phyloP scores from a whole-genome alignment of 306 rosid species.

The Medicago ruthenica region DNA sequence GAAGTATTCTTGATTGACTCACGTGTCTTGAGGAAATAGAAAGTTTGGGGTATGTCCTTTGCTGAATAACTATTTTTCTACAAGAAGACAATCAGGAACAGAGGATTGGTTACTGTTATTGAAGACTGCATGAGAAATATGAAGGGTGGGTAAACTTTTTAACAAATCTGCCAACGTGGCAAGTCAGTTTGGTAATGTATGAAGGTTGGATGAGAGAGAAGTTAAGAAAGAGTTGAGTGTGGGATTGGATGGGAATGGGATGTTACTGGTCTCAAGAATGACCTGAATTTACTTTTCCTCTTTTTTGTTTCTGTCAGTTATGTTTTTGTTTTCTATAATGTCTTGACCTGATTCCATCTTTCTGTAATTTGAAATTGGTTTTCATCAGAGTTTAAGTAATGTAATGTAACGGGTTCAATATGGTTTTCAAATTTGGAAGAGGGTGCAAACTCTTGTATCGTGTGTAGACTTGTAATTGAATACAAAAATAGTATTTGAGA shows the following conservation, averaged over 20 bases:
- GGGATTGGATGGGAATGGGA: constrained; percentile 1
- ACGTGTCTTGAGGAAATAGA: constrained; percentile 9
- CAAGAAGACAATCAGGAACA: not conserved
- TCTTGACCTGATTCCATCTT: not conserved
- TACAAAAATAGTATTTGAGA: not conserved
- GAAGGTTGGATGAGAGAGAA: constrained; percentile 19
- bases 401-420: not conserved
- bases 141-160: constrained; percentile 9
- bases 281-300: not conserved
- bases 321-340: not conserved
- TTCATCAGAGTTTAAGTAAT: not conserved
- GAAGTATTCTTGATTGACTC: not conserved
- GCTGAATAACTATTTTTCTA: not conserved
- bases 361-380: not conserved
- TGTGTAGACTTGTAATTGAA: not conserved
- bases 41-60: constrained; percentile 5
- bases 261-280: constrained; percentile 5
- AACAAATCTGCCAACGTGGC: not conserved
- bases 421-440: constrained; percentile 1
- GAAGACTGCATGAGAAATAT: constrained; percentile 15
- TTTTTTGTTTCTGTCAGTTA: not conserved
- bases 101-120: constrained; percentile 12
- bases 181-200: constrained; percentile 1
- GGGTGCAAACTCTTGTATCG: not conserved
- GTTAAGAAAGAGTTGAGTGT: constrained; percentile 1